Conservation (phyloP, 441 rosid genomes). For the Daphne laureola region DNA sequence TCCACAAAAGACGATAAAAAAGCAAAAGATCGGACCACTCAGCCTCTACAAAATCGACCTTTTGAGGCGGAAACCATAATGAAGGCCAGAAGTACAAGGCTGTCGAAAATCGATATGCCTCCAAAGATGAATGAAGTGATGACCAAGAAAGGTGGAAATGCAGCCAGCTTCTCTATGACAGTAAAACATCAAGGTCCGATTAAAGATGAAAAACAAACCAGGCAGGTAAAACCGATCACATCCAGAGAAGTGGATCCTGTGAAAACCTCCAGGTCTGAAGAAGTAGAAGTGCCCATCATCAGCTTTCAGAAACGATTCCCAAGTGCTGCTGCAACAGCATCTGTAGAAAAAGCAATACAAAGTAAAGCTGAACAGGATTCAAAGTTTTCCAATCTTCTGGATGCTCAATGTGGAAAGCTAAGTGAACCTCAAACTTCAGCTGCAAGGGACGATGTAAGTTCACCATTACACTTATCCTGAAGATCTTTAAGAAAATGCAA, state of each 20-base stretch:
- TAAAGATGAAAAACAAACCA: slow-evolving; percentile 34
- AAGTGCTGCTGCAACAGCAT: slow-evolving; percentile 14
- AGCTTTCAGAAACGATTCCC: slow-evolving; percentile 21
- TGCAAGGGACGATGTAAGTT: slow-evolving; percentile 41
- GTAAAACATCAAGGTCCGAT: slow-evolving; percentile 23
- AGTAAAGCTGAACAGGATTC: slow-evolving; percentile 21
- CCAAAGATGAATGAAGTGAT: slow-evolving; percentile 31
- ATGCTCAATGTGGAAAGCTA: slow-evolving; percentile 17
- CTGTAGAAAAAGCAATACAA: slow-evolving; percentile 14
- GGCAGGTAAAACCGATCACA: slow-evolving; percentile 18
- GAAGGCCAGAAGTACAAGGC: slow-evolving; percentile 25
- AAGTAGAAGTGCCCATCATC: slow-evolving; percentile 25
- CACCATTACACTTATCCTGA: slow-evolving; percentile 12
- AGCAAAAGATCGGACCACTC: slow-evolving; percentile 12
- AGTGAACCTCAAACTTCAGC: slow-evolving; percentile 25
- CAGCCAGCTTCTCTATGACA: slow-evolving; percentile 25
- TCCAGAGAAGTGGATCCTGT: slow-evolving; percentile 22
- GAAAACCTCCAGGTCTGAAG: slow-evolving; percentile 21
- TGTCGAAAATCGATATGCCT: slow-evolving; percentile 24
- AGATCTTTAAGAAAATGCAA: slow-evolving; percentile 1
- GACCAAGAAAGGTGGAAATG: slow-evolving; percentile 27
- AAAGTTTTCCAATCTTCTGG: slow-evolving; percentile 7
- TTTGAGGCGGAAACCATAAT: slow-evolving; percentile 19
- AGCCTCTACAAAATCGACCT: slow-evolving; percentile 24
- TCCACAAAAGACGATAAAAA: slow-evolving; percentile 17